phyloP scores from a whole-genome alignment of 495 filamentous ascomycete genomes.

The Hyaloscypha hepaticicola region DNA sequence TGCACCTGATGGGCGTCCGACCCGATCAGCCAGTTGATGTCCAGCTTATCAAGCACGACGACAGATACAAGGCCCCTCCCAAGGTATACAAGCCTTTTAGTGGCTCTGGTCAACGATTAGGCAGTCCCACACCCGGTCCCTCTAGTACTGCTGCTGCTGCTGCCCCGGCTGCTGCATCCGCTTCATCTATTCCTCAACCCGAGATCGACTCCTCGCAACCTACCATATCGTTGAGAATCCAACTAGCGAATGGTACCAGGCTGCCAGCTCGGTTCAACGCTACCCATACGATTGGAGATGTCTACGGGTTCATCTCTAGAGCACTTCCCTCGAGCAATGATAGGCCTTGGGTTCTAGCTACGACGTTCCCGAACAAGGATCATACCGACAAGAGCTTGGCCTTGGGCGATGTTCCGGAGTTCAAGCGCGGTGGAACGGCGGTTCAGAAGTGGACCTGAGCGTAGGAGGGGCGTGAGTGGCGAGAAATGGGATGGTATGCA shows the following conservation, averaged over 20 bases:
- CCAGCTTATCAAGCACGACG: conserved; percentile 79
- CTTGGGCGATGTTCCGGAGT: conserved; percentile 77
- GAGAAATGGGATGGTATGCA: not conserved
- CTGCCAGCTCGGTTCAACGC: conserved; percentile 89
- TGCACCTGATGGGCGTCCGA: conserved; percentile 85
- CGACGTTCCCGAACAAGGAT: conserved; percentile 95
- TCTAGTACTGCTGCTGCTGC: conserved; percentile 36
- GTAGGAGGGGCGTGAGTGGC: not conserved
- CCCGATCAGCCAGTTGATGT: conserved; percentile 87
- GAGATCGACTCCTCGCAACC: conserved; percentile 76
- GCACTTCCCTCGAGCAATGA: conserved; percentile 57
- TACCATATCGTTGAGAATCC: conserved; percentile 76
- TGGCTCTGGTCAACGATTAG: conserved; percentile 81
- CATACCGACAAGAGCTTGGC: conserved; percentile 68
- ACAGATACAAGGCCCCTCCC: conserved; percentile 79
- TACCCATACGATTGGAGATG: conserved; percentile 83
- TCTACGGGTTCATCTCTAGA: conserved; percentile 79
- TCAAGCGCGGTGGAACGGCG: conserved; percentile 75
- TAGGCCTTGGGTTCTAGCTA: conserved; percentile 80
- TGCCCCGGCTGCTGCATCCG: conserved; percentile 38
- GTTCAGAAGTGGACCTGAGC: conserved; percentile 80
- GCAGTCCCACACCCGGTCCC: conserved; percentile 80
- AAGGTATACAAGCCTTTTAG: conserved; percentile 85
- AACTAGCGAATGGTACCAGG: conserved; percentile 85
- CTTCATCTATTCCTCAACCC: conserved; percentile 42